Conservation (phyloP, 148 eudicot species). For the Limonium bicolor region DNA sequence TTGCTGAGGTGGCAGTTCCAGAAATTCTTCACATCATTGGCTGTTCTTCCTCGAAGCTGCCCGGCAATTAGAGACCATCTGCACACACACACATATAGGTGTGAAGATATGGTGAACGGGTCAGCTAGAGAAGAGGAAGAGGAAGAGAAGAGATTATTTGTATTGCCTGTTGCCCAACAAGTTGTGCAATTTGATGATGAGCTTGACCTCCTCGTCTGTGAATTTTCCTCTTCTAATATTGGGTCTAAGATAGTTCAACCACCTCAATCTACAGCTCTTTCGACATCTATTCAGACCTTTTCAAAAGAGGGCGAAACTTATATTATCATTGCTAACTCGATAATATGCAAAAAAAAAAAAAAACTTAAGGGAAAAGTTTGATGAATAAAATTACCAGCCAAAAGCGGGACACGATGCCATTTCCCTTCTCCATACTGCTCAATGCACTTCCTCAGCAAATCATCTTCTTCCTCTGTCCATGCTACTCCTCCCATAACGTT, state of each 20-base stretch:
- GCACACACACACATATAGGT: no score
- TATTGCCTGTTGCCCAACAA: constrained; percentile 14
- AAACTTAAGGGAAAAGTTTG: background rate
- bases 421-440: constrained; percentile 21
- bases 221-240: constrained; percentile 16
- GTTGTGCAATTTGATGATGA: constrained; percentile 16
- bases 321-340: background rate
- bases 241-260: no score
- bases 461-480: constrained; percentile 24
- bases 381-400: constrained; percentile 12
- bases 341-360: background rate
- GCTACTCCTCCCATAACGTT: constrained; percentile 25
- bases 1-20: no score
- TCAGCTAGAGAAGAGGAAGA: no score
- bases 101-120: no score
- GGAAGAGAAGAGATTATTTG: no score
- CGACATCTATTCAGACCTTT: constrained; percentile 15
- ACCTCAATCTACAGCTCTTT: no score
- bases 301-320: background rate
- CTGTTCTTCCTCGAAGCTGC: no score
- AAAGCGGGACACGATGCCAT: constrained; percentile 22
- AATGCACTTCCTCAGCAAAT: no score
- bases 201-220: constrained; percentile 12
- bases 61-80: no score
- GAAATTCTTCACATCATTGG: no score